phyloP scores from a whole-genome alignment of 2,329 filamentous ascomycete species.

The Fusarium oxysporum region DNA sequence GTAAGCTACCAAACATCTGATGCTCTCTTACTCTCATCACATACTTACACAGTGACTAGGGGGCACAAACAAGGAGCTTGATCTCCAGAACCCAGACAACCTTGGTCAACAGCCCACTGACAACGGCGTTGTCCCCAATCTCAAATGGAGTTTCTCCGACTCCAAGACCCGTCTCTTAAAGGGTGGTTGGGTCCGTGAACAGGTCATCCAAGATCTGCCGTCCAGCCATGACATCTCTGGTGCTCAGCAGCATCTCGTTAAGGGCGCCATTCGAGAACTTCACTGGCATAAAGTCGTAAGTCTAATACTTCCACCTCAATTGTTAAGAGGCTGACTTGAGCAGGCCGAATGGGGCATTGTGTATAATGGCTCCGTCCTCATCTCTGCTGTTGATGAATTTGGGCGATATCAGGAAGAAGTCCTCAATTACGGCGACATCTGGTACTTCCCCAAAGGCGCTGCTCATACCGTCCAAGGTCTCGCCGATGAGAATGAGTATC shows the following conservation, averaged over 20 bases:
- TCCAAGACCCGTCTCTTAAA: slow-evolving; percentile 71
- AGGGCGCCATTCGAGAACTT: slow-evolving; percentile 73
- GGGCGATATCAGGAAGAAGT: slow-evolving; percentile 66
- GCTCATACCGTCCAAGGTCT: slow-evolving; percentile 74
- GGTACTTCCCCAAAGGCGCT: slow-evolving; percentile 75
- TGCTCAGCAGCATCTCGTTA: slow-evolving; percentile 75
- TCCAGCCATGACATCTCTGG: slow-evolving; percentile 73
- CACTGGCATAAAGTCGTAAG: slow-evolving; percentile 76
- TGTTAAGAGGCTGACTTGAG: not conserved
- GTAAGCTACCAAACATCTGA: slow-evolving; percentile 48
- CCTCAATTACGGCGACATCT: slow-evolving; percentile 72
- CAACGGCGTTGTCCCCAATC: slow-evolving; percentile 71
- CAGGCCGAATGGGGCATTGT: slow-evolving; percentile 76
- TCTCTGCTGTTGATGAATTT: slow-evolving; percentile 72
- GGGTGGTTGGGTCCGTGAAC: slow-evolving; percentile 75
- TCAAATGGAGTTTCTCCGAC: slow-evolving; percentile 78
- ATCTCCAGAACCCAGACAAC: slow-evolving; percentile 72
- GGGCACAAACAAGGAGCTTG: slow-evolving; percentile 71
- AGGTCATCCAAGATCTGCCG: slow-evolving; percentile 75
- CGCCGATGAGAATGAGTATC: slow-evolving; percentile 74
- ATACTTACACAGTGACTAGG: slow-evolving; percentile 49
- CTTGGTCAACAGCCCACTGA: slow-evolving; percentile 72
- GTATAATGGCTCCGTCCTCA: slow-evolving; percentile 65
- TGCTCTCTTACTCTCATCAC: rapidly evolving
- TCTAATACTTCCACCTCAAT: not conserved